Percentiles rank a stretch among this genome's conserved stretches.
These are phyloP conservation scores for Ganoderma lingzhi DNA, from an alignment of 1,284 basidiomycete genomes.

Conservation along the genomic window DNA sequence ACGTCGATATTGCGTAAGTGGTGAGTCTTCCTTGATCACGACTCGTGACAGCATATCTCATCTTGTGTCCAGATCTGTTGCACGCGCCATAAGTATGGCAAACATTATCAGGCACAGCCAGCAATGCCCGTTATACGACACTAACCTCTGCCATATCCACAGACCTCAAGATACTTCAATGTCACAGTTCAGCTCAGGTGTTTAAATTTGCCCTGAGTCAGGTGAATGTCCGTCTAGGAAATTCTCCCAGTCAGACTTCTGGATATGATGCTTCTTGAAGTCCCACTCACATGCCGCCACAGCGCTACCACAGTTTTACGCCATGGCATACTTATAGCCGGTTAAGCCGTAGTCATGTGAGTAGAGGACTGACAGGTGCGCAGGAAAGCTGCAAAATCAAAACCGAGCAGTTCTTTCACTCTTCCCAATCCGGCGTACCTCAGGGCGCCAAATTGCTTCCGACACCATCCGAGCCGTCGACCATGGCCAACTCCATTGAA, in stretches of 20 bases:
- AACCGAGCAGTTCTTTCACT: constrained; percentile 13
- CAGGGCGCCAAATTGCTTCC: not conserved
- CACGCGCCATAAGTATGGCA: not conserved
- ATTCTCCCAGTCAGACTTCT: not conserved
- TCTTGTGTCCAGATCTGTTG: not conserved
- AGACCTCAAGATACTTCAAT: not conserved
- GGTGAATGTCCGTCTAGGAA: not conserved
- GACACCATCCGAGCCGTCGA: not conserved
- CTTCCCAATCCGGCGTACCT: constrained; percentile 20
- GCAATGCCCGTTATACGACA: not conserved
- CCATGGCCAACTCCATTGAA: not conserved
- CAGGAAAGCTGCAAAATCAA: constrained; percentile 11
- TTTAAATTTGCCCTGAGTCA: not conserved
- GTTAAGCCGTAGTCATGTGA: not conserved
- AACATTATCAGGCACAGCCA: constrained; percentile 1
- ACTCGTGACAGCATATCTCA: not conserved
- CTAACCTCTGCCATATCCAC: not conserved
- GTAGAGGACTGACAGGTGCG: constrained; percentile 14
- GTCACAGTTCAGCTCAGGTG: not conserved
- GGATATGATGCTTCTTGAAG: not conserved
- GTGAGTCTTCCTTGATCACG: not conserved
- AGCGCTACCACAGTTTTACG: not conserved
- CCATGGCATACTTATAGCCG: not conserved
- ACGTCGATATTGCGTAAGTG: not conserved
- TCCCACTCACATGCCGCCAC: not conserved